phyloP scores from a whole-genome alignment of 768 basidiomycete genomes.

The Podaxis carcinomalis region DNA sequence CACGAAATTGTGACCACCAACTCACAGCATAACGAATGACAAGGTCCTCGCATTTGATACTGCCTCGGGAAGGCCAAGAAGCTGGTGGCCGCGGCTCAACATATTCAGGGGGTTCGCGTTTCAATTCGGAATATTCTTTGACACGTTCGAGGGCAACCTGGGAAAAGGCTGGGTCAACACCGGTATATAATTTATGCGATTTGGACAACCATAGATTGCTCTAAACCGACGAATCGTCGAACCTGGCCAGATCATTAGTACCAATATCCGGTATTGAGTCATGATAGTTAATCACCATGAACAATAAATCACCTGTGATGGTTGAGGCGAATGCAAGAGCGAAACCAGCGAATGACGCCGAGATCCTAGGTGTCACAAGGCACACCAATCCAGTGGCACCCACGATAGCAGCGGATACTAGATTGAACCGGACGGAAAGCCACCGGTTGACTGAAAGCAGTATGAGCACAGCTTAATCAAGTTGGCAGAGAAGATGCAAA shows the following conservation, averaged over 20 bases:
- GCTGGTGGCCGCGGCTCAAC: slow-evolving; percentile 79
- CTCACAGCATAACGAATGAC: slow-evolving; percentile 76
- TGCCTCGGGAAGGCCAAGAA: slow-evolving; percentile 73
- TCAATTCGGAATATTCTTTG: slow-evolving; percentile 84
- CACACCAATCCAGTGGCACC: slow-evolving; percentile 69
- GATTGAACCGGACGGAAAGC: slow-evolving; percentile 84
- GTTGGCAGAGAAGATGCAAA: slow-evolving; percentile 23
- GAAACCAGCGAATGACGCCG: slow-evolving; percentile 82
- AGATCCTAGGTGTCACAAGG: slow-evolving; percentile 64
- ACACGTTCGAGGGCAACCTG: slow-evolving; percentile 85
- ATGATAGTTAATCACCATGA: slow-evolving; percentile 40
- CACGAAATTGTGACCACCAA: slow-evolving; percentile 25
- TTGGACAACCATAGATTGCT: slow-evolving; percentile 80
- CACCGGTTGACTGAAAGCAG: slow-evolving; percentile 72
- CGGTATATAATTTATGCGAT: not conserved
- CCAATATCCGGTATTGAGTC: not conserved
- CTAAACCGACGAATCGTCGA: slow-evolving; percentile 79
- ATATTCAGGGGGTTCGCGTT: slow-evolving; percentile 77
- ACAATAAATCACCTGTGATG: slow-evolving; percentile 67
- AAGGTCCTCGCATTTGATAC: slow-evolving; percentile 68
- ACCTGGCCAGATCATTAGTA: slow-evolving; percentile 32
- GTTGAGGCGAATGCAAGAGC: slow-evolving; percentile 80
- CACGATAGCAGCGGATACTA: slow-evolving; percentile 68
- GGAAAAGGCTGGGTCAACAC: not conserved
- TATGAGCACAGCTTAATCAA: not conserved